Base-by-base conservation (phyloP, 176 grass and related monocot genomes). In the Oryza meyeriana region DNA sequence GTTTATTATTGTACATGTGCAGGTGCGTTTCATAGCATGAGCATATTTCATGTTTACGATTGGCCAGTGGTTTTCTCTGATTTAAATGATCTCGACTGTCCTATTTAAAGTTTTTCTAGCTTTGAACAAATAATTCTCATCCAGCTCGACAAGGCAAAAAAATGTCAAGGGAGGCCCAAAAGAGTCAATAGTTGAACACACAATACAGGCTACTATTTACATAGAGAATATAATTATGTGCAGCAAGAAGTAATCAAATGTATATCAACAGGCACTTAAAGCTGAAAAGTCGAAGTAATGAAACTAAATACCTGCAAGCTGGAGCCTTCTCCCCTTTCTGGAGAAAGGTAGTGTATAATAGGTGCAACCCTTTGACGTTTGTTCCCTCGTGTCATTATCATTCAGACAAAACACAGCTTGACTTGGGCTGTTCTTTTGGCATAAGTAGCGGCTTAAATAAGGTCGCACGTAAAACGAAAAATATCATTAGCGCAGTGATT, bases 251-350 rank as follows among this genome's bases (percentile, higher is more conserved):
- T 63, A 83, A 29, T 57, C 7, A 28, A 12, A n/a, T n/a, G n/a
- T 48, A 66, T n/a, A 83, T 59, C 12, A 59, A 18, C 22, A 66
- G 12, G n/a, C 5, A 14, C 16, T 71, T 72, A 58, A 57, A 64
- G 39, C 2, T 52, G 38, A 77, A 69, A 76, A 34, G 72, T 82
- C 5, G 72, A 65, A 79, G 78, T 8, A 24, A 31, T 38, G 61
- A 79, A 75, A 42, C 65, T 44, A 45, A 62, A 86, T 79, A 91
- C 90, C 90, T 91, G 73, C 38, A 85, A 77, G 74, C 47, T 74
- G 61, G 82, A 81, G 0, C 78, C 78, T 82, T 81, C 85, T 66
- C 64, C 89, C 36, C 52, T 65, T 71, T 87, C 64, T 84, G 32
- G 76, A 84, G 74, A 71, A 28, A 80, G 32, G 44, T 9, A 38